These are phyloP conservation scores for Rhytidiadelphus loreus DNA, from an alignment of 225 moss, liverwort and hornwort species.

Conservation along the genomic window DNA sequence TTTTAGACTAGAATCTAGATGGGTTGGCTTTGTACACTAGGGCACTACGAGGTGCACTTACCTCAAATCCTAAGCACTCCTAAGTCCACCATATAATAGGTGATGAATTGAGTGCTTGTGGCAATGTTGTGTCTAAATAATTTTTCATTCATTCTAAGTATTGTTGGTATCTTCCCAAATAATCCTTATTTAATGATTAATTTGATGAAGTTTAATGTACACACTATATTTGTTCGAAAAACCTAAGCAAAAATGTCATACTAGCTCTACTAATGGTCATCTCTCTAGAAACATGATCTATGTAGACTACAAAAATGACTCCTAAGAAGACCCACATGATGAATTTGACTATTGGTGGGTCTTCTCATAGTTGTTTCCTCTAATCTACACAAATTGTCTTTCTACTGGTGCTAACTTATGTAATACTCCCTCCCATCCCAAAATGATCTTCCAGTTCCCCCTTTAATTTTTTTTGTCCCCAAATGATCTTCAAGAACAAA, in stretches of 20 bases:
- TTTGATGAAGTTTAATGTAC: not conserved
- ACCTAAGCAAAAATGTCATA: not conserved
- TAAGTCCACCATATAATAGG: fast-evolving
- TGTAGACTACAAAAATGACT: not conserved
- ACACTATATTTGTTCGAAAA: not conserved
- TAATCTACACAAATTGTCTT: no score
- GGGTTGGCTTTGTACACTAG: not conserved
- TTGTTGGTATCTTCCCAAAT: not conserved
- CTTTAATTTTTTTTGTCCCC: no score
- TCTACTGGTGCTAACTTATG: not conserved
- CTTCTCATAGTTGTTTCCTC: not conserved
- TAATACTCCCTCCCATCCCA: not conserved
- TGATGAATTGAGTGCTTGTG: not conserved
- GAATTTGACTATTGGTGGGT: fast-evolving
- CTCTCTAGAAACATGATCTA: no score
- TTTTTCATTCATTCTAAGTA: not conserved
- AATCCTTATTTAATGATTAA: not conserved
- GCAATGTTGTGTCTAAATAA: not conserved
- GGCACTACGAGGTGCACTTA: no score
- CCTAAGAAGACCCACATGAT: fast-evolving
- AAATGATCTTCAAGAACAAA: no score
- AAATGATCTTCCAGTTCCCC: no score
- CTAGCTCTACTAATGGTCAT: no score
- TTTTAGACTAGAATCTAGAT: not conserved
- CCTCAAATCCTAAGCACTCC: fast-evolving